Evolutionary conservation across 352 stramenopile genomes (phyloP).

Genomic region (Phytophthora fragariae): DNA sequence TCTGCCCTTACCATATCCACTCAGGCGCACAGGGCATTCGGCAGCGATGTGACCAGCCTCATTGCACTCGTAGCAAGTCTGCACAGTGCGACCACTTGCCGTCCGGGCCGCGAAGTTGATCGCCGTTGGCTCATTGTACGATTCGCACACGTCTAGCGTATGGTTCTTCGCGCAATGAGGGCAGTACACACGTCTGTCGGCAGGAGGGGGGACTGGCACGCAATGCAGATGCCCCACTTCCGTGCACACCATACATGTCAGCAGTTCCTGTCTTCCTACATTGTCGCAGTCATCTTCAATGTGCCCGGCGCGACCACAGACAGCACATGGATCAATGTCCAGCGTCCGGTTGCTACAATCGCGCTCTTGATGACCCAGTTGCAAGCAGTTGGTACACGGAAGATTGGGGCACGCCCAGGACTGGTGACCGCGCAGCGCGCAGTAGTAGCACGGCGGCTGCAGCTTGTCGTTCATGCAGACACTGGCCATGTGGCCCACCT

Average conservation of each 20-base stretch:
- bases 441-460: constrained; percentile 83
- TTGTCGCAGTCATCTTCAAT: constrained; percentile 52
- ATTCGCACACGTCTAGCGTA: constrained; percentile 48
- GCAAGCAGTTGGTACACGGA: constrained; percentile 70
- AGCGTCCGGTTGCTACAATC: constrained; percentile 66
- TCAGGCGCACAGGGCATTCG: constrained; percentile 60
- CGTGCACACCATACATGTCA: constrained; percentile 84
- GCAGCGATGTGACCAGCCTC: constrained; percentile 75
- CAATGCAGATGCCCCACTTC: constrained; percentile 72
- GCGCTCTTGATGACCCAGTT: constrained; percentile 71
- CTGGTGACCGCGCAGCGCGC: constrained; percentile 74
- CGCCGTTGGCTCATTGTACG: constrained; percentile 54
- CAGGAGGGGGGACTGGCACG: constrained; percentile 67
- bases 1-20: constrained; percentile 46
- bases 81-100: constrained; percentile 51
- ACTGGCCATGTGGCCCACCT: constrained; percentile 81
- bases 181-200: constrained; percentile 78
- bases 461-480: constrained; percentile 81
- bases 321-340: constrained; percentile 46
- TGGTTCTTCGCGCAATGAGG: constrained; percentile 72
- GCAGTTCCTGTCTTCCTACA: constrained; percentile 30
- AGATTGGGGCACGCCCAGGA: constrained; percentile 73
- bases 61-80: constrained; percentile 83
- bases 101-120: constrained; percentile 54
- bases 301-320: constrained; percentile 72